Percentiles rank a stretch among this genome's conserved stretches.
These are phyloP conservation scores for Boeremia lycopersici DNA, from an alignment of 2,329 filamentous ascomycete genomes.

Conservation along the genomic window DNA sequence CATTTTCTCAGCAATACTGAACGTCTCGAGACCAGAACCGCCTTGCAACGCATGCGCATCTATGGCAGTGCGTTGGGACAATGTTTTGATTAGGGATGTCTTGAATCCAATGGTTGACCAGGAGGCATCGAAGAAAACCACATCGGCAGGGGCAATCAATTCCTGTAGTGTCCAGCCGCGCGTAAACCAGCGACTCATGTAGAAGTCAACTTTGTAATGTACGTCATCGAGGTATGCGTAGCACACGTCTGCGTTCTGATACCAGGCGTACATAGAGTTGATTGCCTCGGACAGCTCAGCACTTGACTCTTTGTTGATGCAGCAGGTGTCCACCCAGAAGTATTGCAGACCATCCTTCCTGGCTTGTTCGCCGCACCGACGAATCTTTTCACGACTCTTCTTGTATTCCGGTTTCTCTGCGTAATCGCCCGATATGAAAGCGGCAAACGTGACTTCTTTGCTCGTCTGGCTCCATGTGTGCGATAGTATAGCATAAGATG, in stretches of 20 bases:
- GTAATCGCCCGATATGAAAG: neutral
- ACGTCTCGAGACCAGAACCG: neutral
- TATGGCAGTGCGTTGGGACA: neutral
- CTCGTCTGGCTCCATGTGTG: neutral
- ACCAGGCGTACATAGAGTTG: neutral
- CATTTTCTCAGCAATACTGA: neutral
- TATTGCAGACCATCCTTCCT: neutral
- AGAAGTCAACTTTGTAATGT: neutral
- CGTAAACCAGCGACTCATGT: neutral
- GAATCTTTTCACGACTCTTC: neutral
- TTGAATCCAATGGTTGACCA: neutral
- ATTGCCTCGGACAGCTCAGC: neutral
- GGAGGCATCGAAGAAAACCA: neutral
- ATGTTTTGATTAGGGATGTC: neutral
- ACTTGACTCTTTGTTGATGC: neutral
- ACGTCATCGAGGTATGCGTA: neutral
- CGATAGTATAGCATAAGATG: neutral
- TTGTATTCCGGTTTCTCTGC: neutral
- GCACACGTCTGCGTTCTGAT: neutral
- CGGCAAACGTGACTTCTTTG: neutral
- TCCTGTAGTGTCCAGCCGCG: neutral
- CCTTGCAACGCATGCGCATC: neutral
- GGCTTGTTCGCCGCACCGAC: neutral
- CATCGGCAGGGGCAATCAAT: neutral
- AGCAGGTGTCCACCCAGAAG: neutral